These are phyloP conservation scores for Psilocybe tampanensis DNA, from an alignment of 768 basidiomycete species.

Conservation along the genomic window DNA sequence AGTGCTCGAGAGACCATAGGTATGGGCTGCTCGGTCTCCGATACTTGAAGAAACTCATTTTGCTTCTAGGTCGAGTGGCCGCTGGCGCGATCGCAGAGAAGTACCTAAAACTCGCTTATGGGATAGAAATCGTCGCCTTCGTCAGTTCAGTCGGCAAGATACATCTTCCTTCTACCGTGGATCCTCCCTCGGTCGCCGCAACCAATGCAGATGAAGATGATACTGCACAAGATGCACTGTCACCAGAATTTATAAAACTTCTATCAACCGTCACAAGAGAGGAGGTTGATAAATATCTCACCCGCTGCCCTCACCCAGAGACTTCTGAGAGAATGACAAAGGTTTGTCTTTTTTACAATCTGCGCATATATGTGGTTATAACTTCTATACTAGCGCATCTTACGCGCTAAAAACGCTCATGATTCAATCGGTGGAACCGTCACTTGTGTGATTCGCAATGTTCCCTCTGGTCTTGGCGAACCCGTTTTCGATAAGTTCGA, in stretches of 20 bases:
- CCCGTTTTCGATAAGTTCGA: slow-evolving; percentile 99
- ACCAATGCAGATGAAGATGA: slow-evolving; percentile 52
- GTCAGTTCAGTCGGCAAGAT: slow-evolving; percentile 96
- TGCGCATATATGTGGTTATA: background rate
- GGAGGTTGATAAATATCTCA: slow-evolving; percentile 84
- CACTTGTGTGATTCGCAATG: slow-evolving; percentile 92
- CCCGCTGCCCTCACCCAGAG: slow-evolving; percentile 88
- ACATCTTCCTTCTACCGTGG: slow-evolving; percentile 62
- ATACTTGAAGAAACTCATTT: background rate
- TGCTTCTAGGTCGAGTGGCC: slow-evolving; percentile 79
- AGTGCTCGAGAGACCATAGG: slow-evolving; percentile 98
- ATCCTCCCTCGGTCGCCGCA: slow-evolving; percentile 37
- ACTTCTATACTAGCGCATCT: slow-evolving; percentile 67
- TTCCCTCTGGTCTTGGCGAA: slow-evolving; percentile 92
- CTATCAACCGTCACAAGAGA: slow-evolving; percentile 81
- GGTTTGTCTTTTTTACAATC: slow-evolving; percentile 41
- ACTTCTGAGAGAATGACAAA: slow-evolving; percentile 91
- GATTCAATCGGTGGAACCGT: slow-evolving; percentile 99
- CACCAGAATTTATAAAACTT: slow-evolving; percentile 81
- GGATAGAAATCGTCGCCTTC: slow-evolving; percentile 95
- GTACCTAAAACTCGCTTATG: slow-evolving; percentile 85
- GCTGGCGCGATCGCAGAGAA: slow-evolving; percentile 98
- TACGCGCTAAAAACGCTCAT: slow-evolving; percentile 84
- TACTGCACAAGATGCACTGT: slow-evolving; percentile 71
- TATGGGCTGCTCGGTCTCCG: slow-evolving; percentile 31